phyloP scores from a whole-genome alignment of 164 flowering plant genomes.

The Umbilicus rupestris region DNA sequence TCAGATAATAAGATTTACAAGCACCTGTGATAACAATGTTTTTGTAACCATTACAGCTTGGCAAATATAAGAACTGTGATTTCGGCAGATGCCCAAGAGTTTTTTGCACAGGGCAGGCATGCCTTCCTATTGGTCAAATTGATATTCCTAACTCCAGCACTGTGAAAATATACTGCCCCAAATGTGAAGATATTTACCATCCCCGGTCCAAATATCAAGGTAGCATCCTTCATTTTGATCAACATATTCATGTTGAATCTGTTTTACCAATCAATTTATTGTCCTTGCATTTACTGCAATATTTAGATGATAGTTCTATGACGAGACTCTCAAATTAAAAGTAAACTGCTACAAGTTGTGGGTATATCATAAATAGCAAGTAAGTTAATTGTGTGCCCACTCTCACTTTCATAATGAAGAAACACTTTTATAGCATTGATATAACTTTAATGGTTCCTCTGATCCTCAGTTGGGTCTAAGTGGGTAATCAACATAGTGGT shows the following conservation, averaged over 20 bases:
- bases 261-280: neutral
- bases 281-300: neutral
- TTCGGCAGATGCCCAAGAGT: slow-evolving; percentile 7
- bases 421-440: neutral
- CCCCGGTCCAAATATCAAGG: slow-evolving; percentile 2
- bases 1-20: neutral
- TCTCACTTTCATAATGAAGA: neutral
- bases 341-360: neutral
- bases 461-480: neutral
- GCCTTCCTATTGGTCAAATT: neutral
- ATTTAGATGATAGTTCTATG: neutral
- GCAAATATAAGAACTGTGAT: neutral
- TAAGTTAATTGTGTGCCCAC: neutral
- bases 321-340: no score
- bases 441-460: neutral
- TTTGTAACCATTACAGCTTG: neutral
- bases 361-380: neutral
- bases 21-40: neutral
- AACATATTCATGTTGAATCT: neutral
- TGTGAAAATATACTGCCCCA: slow-evolving; percentile 7
- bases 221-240: neutral
- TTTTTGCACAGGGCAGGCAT: slow-evolving; percentile 1
- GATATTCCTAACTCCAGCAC: neutral
- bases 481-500: neutral
- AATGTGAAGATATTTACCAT: slow-evolving; percentile 1